These are phyloP conservation scores for Ceratocystis variospora DNA, from an alignment of 2,329 filamentous ascomycete genomes.

Conservation along the genomic window DNA sequence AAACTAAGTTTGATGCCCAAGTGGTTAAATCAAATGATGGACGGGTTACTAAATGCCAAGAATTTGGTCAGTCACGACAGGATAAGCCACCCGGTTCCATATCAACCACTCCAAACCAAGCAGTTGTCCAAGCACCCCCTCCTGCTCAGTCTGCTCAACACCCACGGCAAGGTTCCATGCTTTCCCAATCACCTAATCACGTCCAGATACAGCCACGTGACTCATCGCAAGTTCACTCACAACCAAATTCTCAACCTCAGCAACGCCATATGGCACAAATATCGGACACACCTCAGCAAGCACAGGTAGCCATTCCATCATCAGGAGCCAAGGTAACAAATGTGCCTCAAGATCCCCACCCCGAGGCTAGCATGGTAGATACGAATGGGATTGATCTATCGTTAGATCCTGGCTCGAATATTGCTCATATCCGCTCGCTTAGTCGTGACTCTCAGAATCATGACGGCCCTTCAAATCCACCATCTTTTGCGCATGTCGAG, in stretches of 20 bases:
- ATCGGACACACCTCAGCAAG: slow-evolving; percentile 1
- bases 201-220: slow-evolving; percentile 3
- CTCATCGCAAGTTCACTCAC: slow-evolving; percentile 9
- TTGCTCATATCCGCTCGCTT: slow-evolving; percentile 54
- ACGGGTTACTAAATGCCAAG: not conserved
- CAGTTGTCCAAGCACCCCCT: not conserved
- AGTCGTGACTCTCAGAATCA: slow-evolving; percentile 66
- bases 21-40: not conserved
- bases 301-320: slow-evolving; percentile 20
- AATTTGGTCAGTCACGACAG: not conserved
- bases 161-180: slow-evolving; percentile 3
- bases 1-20: not conserved
- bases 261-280: slow-evolving; percentile 3
- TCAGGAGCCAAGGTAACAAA: slow-evolving; percentile 10
- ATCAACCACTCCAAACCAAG: not conserved
- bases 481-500: slow-evolving; percentile 77
- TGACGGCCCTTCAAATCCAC: slow-evolving; percentile 82
- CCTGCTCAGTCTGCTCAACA: slow-evolving; percentile 2
- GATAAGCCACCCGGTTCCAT: not conserved
- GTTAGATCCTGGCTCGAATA: slow-evolving; percentile 37
- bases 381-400: slow-evolving; percentile 64
- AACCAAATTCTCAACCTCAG: slow-evolving; percentile 1
- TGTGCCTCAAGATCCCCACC: slow-evolving; percentile 85
- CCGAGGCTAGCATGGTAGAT: slow-evolving; percentile 93
- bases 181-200: not conserved